Evolutionary conservation across 306 rosid species (phyloP).

Genomic region (Fragaria iinumae): DNA sequence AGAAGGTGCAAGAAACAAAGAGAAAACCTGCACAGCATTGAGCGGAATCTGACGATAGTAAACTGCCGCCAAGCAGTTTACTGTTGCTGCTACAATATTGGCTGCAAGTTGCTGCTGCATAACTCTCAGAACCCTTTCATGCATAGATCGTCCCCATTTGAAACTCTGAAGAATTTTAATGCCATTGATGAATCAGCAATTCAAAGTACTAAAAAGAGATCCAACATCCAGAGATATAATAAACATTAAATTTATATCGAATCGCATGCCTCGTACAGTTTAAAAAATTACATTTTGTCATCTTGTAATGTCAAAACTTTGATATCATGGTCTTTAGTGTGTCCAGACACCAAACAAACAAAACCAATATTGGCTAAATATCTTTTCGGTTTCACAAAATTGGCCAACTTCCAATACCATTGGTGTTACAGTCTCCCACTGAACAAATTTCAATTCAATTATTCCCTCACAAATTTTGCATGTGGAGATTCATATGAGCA

Average conservation of each 20-base stretch:
- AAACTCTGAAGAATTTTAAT: constrained; percentile 51
- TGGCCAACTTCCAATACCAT: background rate
- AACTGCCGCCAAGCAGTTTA: constrained; percentile 3
- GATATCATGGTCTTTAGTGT: background rate
- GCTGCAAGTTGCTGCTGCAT: constrained; percentile 61
- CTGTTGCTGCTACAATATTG: background rate
- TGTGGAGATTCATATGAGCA: background rate
- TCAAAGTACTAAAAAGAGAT: background rate
- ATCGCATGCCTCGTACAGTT: background rate
- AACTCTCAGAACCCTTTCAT: constrained; percentile 77
- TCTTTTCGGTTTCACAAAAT: background rate
- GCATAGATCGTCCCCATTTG: constrained; percentile 84
- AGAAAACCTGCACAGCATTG: constrained; percentile 79
- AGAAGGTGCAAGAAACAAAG: constrained; percentile 14
- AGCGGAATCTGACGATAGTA: constrained; percentile 70
- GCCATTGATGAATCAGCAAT: constrained; percentile 7
- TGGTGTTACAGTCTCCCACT: background rate
- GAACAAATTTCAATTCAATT: background rate
- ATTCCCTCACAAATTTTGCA: background rate
- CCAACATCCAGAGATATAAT: background rate
- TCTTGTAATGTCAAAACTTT: background rate
- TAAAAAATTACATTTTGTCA: background rate
- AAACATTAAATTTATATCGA: background rate
- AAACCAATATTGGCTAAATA: background rate
- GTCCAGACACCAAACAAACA: background rate